Evolutionary conservation across 2,329 filamentous ascomycete species (phyloP), one percentile per base, ranked within the genome.

Genomic region (Celoporthe dispersa): DNA sequence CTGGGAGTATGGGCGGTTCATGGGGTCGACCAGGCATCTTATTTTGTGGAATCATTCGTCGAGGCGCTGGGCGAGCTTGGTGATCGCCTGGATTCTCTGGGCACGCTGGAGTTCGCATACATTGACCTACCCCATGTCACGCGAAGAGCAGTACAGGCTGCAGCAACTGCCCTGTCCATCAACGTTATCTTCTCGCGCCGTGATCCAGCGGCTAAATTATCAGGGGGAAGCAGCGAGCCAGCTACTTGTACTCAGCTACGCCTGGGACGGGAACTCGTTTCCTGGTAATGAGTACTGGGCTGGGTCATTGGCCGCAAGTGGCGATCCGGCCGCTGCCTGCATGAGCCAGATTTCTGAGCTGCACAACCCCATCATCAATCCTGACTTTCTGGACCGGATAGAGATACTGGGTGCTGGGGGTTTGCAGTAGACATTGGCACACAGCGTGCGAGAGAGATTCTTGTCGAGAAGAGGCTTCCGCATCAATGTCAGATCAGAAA

Each of bases 271-370:
- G 2, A 80, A 80, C 28, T 51, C 76, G 0, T 79, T 77, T 59
- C 78, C 78, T 0, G 78, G 78, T 0, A 80, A 80, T 64, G 78
- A 79, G 62, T 80, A 78, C 57, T 80, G 78, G 78, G 14, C 44
- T 1, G 75, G 73, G 0, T 33, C 3, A 2, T 71, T 78, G 3
- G 0, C 28, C 0, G 76, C 66, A 2, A 75, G 76, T 33, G 78
- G 78, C 3, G 78, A 79, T 63, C 77, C 78, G 8, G 78, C 78
- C 1, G 77, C 78, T 6, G 78, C 78, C 3, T 77, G 75, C 44
- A 79, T 79, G 77, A 78, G 76, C 53, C 79, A 75, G 8, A 78
- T 80, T 48, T 64, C 74, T 25, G 76, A 80, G 66, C 73, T 80
- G 55, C 78, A 80, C 60, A 80, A 79, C 48, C 76, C 78, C 3